phyloP scores from a whole-genome alignment of 306 rosid genomes.

The Elaeagnus macrophylla region DNA sequence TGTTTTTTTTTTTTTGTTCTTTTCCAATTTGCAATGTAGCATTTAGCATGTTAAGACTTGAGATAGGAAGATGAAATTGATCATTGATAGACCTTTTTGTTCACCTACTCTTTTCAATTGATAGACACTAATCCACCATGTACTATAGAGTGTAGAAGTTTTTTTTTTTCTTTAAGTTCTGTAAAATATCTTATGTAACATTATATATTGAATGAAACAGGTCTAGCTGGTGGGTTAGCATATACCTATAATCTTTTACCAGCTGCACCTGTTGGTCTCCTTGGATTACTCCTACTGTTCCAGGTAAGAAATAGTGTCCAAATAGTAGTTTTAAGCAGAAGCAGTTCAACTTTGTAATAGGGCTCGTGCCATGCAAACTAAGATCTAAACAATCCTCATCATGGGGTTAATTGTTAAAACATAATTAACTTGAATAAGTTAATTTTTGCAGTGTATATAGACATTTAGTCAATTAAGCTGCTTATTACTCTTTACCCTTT shows the following conservation, averaged over 20 bases:
- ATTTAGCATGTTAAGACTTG: too few species aligned
- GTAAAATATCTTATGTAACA: conserved; percentile 9
- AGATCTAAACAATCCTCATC: neutral
- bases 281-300: conserved; percentile 75
- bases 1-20: too few species aligned
- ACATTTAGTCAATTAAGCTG: neutral
- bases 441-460: too few species aligned
- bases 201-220: conserved; percentile 33
- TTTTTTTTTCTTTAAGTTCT: too few species aligned
- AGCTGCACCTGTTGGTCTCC: conserved; percentile 77
- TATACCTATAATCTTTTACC: conserved; percentile 67
- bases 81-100: too few species aligned
- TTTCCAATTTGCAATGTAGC: too few species aligned
- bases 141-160: too few species aligned
- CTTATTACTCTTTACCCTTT: neutral
- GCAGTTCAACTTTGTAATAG: too few species aligned
- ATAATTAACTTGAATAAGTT: neutral
- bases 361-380: neutral
- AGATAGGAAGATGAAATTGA: too few species aligned
- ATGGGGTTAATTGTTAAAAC: neutral
- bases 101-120: too few species aligned
- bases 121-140: too few species aligned
- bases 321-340: too few species aligned
- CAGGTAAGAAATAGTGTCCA: conserved; percentile 40
- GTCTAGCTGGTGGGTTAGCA: conserved; percentile 71